phyloP scores from a whole-genome alignment of 78 protist species.

The slime mould (Dictyostelium discoideum) region dicty_2.7 NC_007090.3:3935001-3935500 shows the following conservation, averaged over 20 bases:
- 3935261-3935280: not conserved
- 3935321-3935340: not conserved
- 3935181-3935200: not conserved
- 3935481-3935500: not conserved
- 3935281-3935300: not conserved
- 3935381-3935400: not conserved
- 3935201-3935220: not conserved
- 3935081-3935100: not conserved
- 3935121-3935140: not conserved
- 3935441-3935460: not conserved
- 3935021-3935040: not conserved
- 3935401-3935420: not conserved
- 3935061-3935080: not conserved
- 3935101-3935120: not conserved
- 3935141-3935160: not conserved
- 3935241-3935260: not conserved
- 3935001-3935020: not conserved
- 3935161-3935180: not conserved
- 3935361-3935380: not conserved
- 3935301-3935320: not conserved
- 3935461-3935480: not conserved
- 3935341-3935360: not conserved
- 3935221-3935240: not conserved
- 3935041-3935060: not conserved
- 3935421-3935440: not conserved